A percentile compares a stretch with the other conserved stretches of the same genome.
Evolutionary conservation across 2,329 filamentous ascomycete genomes (phyloP).

Genomic region (Penicillium sp.): DNA sequence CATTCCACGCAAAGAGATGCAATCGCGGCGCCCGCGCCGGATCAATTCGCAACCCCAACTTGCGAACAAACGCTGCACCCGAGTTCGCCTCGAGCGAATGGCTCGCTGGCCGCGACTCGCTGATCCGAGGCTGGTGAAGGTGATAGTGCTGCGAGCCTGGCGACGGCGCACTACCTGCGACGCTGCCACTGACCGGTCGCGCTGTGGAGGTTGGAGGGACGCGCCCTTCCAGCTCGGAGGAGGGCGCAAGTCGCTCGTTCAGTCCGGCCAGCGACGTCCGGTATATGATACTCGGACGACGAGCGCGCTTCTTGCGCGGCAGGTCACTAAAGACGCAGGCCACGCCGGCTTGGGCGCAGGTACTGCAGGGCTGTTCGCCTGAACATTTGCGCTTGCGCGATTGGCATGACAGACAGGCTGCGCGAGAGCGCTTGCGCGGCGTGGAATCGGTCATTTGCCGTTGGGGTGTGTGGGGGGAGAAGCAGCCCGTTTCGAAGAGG

Average conservation of each 20-base stretch:
- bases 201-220: background rate
- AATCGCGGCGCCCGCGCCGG: constrained; percentile 49
- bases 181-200: background rate
- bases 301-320: constrained; percentile 27
- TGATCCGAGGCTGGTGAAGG: background rate
- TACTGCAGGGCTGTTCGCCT: constrained; percentile 48
- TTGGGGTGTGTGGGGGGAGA: background rate
- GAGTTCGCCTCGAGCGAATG: constrained; percentile 52
- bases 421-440: constrained; percentile 37
- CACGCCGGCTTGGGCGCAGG: constrained; percentile 50
- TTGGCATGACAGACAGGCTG: constrained; percentile 49
- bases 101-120: constrained; percentile 3
- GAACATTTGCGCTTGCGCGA: constrained; percentile 54
- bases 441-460: constrained; percentile 23
- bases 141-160: constrained; percentile 4
- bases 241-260: constrained; percentile 6
- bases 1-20: constrained; percentile 54
- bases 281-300: constrained; percentile 15
- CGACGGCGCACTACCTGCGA: constrained; percentile 1
- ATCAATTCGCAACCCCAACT: constrained; percentile 49
- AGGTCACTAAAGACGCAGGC: constrained; percentile 45
- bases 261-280: constrained; percentile 9
- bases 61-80: constrained; percentile 51
- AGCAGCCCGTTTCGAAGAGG: too few species aligned
- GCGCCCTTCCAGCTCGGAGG: constrained; percentile 7